phyloP scores from a whole-genome alignment of 352 stramenopile genomes.

The Phytophthora fragariae region DNA sequence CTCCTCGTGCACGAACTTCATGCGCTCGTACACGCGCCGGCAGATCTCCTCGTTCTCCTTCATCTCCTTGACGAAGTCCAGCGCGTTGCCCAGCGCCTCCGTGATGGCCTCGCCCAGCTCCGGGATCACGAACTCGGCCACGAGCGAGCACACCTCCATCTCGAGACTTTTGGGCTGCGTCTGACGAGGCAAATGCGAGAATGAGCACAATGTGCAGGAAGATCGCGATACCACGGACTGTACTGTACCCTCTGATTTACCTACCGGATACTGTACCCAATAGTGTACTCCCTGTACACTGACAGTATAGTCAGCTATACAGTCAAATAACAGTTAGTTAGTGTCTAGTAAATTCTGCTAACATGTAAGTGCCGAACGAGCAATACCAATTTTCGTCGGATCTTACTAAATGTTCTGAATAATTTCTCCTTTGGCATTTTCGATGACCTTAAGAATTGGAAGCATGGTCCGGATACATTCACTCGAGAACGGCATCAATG shows the following conservation, averaged over 20 bases:
- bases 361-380: too few relatives aligned
- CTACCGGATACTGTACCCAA: neutral
- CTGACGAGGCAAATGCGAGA: neutral
- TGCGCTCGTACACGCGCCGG: constrained; percentile 24
- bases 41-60: constrained; percentile 40
- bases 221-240: neutral
- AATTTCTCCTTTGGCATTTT: too few relatives aligned
- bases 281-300: too few relatives aligned
- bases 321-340: too few relatives aligned
- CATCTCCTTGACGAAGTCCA: constrained; percentile 38
- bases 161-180: neutral
- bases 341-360: too few relatives aligned
- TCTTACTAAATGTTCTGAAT: too few relatives aligned
- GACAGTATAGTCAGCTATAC: too few relatives aligned
- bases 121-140: constrained; percentile 49
- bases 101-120: constrained; percentile 44
- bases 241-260: neutral
- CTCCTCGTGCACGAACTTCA: constrained; percentile 42
- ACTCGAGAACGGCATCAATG: too few relatives aligned
- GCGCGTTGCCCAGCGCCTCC: constrained; percentile 37
- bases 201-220: neutral
- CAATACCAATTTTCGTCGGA: too few relatives aligned
- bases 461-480: too few relatives aligned
- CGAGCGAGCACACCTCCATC: constrained; percentile 17
- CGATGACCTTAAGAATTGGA: too few relatives aligned